Base-by-base conservation (phyloP, 2,329 filamentous ascomycete species). In the Aureobasidium sp. region DNA sequence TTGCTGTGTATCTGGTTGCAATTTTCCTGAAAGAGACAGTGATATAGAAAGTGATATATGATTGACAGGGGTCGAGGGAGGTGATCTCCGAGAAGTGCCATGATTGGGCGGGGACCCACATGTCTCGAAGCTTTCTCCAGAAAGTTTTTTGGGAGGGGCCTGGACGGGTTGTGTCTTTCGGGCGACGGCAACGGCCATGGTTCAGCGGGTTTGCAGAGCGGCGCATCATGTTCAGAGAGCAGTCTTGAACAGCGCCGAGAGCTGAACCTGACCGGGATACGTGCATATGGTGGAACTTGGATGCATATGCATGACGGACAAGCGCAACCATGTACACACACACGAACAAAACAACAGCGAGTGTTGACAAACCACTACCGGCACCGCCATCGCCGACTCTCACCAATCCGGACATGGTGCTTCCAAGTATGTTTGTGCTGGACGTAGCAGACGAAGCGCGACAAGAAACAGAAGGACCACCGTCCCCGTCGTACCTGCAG, bases 401-500 rank as follows among this genome's bases (percentile, higher is more conserved):
- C 73, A 97, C 94, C 65, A 97, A 97, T 78, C 94, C 94, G 61
- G 95, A 97, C 77, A 95, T 97, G 93, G 97, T 98, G 73, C 83
- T 98, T 61, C 95, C 95, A 67, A 90, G 92, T 43, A 55, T 47
- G 63, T 20, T 55, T 66, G 27, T 47, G 65, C 51, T 38, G 69
- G 8, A 64, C 64, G 16, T 73, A 71, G 50, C 15, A 7, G 18
- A 72, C 72, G 23, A 70, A 71, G 20, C n/a, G 11, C 20, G 31
- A 1, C 45, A 48, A 66, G 66, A 36, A 55, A 65, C 16, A 45
- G 59, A 27, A 43, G 66, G 64, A 20, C 69, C 69, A 36, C 67
- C 69, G n/a, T 69, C 69, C n/a, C 67, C 66, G 15, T 68, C 66
- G 20, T 68, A 69, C 43, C 55, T 69, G 33, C 47, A 25, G 20